Evolutionary conservation across 2,329 filamentous ascomycete species (phyloP).

Genomic region (Septoria petroselini): DNA sequence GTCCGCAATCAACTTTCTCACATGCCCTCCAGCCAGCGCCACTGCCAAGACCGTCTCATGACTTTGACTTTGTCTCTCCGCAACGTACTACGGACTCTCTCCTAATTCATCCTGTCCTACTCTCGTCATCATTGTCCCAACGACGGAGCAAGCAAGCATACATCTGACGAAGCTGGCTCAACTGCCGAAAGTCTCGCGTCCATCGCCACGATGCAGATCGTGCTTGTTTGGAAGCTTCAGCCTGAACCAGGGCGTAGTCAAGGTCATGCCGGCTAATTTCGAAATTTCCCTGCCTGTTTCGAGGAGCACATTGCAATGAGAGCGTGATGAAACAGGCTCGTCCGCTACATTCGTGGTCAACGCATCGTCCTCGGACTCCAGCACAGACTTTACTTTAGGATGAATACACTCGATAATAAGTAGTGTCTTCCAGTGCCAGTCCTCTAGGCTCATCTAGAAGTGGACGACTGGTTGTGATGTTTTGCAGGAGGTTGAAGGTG

Average conservation of each 20-base stretch:
- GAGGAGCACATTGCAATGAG: neutral
- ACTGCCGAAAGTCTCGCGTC: neutral
- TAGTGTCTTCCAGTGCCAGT: neutral
- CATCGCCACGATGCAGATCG: neutral
- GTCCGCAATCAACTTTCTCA: no score
- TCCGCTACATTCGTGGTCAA: neutral
- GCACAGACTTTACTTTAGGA: neutral
- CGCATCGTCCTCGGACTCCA: neutral
- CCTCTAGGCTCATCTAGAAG: neutral
- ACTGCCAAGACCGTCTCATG: no score
- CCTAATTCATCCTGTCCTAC: no score
- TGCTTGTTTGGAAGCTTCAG: slow-evolving; percentile 2
- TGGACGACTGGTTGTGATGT: neutral
- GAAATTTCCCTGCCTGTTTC: slow-evolving; percentile 8
- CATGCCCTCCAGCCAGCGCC: no score
- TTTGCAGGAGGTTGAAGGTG: neutral
- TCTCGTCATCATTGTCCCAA: no score
- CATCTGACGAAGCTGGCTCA: no score
- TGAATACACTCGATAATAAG: neutral
- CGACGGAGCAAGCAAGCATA: no score
- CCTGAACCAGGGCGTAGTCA: slow-evolving; percentile 3
- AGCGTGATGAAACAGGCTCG: neutral
- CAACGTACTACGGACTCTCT: no score
- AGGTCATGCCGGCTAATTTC: slow-evolving; percentile 1
- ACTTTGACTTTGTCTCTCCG: no score